Conservation (phyloP, 2,329 filamentous ascomycete species). For the Reticulascus tulasneorum region DNA sequence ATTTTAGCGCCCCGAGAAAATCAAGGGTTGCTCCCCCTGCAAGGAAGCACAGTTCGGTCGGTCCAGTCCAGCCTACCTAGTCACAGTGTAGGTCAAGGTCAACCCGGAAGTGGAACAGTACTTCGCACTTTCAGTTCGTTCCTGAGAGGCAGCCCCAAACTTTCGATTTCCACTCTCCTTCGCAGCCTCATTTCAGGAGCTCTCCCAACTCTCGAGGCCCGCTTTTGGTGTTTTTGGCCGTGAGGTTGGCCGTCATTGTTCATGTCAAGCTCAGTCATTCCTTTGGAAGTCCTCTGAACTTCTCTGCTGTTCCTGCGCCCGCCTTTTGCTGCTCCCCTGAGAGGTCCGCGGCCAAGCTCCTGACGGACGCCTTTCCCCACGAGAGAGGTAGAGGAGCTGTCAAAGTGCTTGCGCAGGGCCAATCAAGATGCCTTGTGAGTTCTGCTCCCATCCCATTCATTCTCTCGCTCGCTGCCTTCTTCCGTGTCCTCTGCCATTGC, state of each 20-base stretch:
- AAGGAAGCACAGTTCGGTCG: slow-evolving; percentile 3
- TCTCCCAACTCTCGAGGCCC: slow-evolving; percentile 15
- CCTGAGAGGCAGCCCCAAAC: slow-evolving; percentile 16
- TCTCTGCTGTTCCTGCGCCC: slow-evolving; percentile 7
- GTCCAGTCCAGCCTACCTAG: no score
- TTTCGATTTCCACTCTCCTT: slow-evolving; percentile 13
- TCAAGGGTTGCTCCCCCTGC: slow-evolving; percentile 16
- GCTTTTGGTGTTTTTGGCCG: slow-evolving; percentile 14
- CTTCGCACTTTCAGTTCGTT: slow-evolving; percentile 13
- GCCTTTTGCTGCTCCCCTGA: slow-evolving; percentile 11
- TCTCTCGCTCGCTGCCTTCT: slow-evolving; percentile 5
- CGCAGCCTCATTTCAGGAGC: slow-evolving; percentile 8
- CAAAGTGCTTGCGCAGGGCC: slow-evolving; percentile 12
- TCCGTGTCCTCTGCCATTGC: slow-evolving; percentile 4
- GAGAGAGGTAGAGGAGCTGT: slow-evolving; percentile 12
- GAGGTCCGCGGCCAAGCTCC: slow-evolving; percentile 16
- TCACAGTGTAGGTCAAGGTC: no score
- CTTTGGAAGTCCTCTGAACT: slow-evolving; percentile 14
- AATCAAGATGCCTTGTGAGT: slow-evolving; percentile 21
- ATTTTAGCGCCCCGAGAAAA: slow-evolving; percentile 11
- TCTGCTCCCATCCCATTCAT: neutral
- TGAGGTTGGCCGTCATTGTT: slow-evolving; percentile 11
- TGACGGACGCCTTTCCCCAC: slow-evolving; percentile 4
- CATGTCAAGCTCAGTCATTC: slow-evolving; percentile 17
- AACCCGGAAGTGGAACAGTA: slow-evolving; percentile 10